Conservation (phyloP, 139 green algal species). For the Ettlia oleoabundans region DNA sequence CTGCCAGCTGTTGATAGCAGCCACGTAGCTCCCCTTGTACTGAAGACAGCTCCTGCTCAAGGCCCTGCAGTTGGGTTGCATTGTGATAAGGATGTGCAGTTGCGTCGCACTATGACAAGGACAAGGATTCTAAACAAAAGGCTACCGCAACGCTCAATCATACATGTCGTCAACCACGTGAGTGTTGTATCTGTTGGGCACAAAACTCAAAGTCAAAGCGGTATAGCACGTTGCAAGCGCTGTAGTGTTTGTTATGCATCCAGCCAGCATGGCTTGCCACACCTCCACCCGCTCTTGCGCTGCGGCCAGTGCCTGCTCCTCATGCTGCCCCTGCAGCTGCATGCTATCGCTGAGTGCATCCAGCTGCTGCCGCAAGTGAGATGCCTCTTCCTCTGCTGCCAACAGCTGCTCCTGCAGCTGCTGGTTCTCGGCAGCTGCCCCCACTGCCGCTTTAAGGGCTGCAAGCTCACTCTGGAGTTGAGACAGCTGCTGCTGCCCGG, state of each 20-base stretch:
- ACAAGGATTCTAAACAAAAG: too few species aligned
- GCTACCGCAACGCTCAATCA: too few species aligned
- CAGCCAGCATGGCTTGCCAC: background rate
- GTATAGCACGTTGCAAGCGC: too few species aligned
- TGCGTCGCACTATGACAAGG: too few species aligned
- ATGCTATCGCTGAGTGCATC: background rate
- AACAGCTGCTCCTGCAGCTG: background rate
- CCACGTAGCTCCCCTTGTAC: background rate
- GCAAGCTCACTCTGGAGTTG: background rate
- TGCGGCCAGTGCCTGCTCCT: background rate
- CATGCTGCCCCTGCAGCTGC: slow-evolving; percentile 14
- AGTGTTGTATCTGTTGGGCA: too few species aligned
- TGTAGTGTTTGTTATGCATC: too few species aligned
- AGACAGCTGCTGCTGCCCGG: background rate
- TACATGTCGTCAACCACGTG: too few species aligned
- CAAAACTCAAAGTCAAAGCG: too few species aligned
- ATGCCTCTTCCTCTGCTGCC: background rate
- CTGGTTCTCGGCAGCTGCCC: background rate
- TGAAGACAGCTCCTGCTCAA: background rate
- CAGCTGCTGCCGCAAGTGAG: slow-evolving; percentile 4
- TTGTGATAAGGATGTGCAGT: too few species aligned
- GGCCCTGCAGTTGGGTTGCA: background rate
- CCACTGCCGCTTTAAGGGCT: background rate
- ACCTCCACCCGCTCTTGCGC: slow-evolving; percentile 7
- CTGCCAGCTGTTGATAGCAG: slow-evolving; percentile 18